Base-by-base conservation (phyloP, 2,329 filamentous ascomycete species). In the Fusarium sp. region DNA sequence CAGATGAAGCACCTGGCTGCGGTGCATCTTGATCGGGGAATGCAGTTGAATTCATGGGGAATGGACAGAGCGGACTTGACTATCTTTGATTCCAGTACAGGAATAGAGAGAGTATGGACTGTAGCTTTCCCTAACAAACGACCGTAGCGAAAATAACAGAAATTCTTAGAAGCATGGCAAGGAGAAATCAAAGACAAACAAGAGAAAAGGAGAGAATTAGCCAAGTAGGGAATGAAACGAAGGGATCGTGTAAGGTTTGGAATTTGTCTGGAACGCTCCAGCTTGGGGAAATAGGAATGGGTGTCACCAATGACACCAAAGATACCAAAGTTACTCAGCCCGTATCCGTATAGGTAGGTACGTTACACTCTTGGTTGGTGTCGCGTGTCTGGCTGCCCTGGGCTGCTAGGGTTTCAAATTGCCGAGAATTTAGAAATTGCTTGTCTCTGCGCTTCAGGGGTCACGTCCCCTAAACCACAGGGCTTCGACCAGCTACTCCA, bases 21-120 rank as follows among this genome's bases (percentile, higher is more conserved):
- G 55, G 61, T 62, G 67, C 62, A 65, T 70, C 63, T 31, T 65
- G 62, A 32, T 61, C 45, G 53, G 49, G 51, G 49, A 64, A 58
- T 61, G 64, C 55, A 60, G 66, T 60, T 58, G 66, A 61, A 69
- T 54, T 67, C 70, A 72, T 72, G 45, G 65, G 50, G 63, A 68
- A 55, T 49, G 58, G 44, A 35, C 46, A 35, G 54, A 53, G 48
- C 46, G 23, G 23, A 8, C 23, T 25, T 6, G 23, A 8, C 23
- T 66, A 43, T 58, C 56, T 50, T 43, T 42, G 52, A 49, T 55
- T 60, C 50, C 45, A 14, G 41, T 49, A 29, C 32, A 19, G 19
- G 4, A 19, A 19, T 19, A 19, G 23, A 38, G 46, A 54, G 23
- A 47, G 37, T 43, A 48, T 44, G 32, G 13, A 31, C 32, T 39